Percentiles rank a stretch among this genome's conserved stretches.
phyloP scores from a whole-genome alignment of 2,329 filamentous ascomycete genomes.

The Ophiocordyceps camponoti-floridani region DNA sequence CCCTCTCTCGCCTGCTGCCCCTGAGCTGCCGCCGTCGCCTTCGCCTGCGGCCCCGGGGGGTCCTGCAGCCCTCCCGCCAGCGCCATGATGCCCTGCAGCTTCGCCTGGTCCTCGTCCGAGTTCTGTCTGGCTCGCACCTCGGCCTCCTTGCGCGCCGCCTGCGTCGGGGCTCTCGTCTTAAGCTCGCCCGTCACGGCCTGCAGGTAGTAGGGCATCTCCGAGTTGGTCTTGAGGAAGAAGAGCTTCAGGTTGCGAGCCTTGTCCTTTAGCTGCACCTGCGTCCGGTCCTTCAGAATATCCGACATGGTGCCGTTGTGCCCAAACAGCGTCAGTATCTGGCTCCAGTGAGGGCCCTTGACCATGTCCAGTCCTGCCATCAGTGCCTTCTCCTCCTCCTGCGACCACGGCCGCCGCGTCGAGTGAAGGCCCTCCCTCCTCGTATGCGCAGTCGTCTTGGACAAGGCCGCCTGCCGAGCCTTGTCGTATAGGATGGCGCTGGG shows the following conservation, averaged over 20 bases:
- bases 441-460: slow-evolving; percentile 36
- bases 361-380: slow-evolving; percentile 76
- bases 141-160: slow-evolving; percentile 50
- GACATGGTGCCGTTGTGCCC: slow-evolving; percentile 64
- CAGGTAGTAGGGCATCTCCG: slow-evolving; percentile 76
- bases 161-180: slow-evolving; percentile 64
- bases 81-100: slow-evolving; percentile 41
- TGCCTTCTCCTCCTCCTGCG: slow-evolving; percentile 74
- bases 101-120: slow-evolving; percentile 40
- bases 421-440: slow-evolving; percentile 37
- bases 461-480: slow-evolving; percentile 37
- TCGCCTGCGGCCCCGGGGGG: slow-evolving; percentile 7
- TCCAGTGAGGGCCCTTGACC: slow-evolving; percentile 86
- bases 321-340: slow-evolving; percentile 73
- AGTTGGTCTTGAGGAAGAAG: slow-evolving; percentile 81
- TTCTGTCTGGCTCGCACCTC: slow-evolving; percentile 42
- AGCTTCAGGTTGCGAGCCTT: slow-evolving; percentile 81
- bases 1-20: not conserved
- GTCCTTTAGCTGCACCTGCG: slow-evolving; percentile 83
- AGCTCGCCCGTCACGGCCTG: slow-evolving; percentile 80
- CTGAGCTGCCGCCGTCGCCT: not conserved
- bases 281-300: slow-evolving; percentile 71
- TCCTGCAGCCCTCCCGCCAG: slow-evolving; percentile 34
- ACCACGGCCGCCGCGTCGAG: slow-evolving; percentile 63
- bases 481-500: slow-evolving; percentile 39